A percentile compares a stretch with the other conserved stretches of the same genome.
These are phyloP conservation scores for Lepidium sativum DNA, from an alignment of 345 rosid species.

Conservation along the genomic window DNA sequence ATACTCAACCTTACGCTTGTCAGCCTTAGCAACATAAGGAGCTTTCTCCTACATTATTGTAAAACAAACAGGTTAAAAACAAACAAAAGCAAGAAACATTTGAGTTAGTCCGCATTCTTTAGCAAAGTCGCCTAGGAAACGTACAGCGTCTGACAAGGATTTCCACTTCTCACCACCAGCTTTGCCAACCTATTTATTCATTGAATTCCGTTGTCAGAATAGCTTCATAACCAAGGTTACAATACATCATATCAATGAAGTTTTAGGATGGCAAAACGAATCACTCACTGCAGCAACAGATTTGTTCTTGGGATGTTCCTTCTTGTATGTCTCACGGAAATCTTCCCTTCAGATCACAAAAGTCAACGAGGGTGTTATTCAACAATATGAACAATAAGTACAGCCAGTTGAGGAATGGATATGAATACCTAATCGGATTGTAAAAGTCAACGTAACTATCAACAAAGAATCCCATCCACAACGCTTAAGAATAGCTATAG, in stretches of 20 bases:
- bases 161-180: slow-evolving; percentile 98
- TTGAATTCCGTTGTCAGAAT: neutral
- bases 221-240: neutral
- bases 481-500: neutral
- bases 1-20: slow-evolving; percentile 76
- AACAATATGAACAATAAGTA: neutral
- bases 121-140: slow-evolving; percentile 3
- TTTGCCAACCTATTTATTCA: slow-evolving; percentile 64
- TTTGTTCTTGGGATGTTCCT: slow-evolving; percentile 91
- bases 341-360: slow-evolving; percentile 55
- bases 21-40: slow-evolving; percentile 72
- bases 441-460: neutral
- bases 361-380: neutral
- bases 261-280: neutral
- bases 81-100: neutral
- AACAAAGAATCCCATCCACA: neutral
- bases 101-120: neutral
- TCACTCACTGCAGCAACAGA: slow-evolving; percentile 84
- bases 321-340: slow-evolving; percentile 75
- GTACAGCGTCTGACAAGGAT: slow-evolving; percentile 65
- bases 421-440: neutral
- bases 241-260: neutral
- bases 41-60: slow-evolving; percentile 57
- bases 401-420: neutral
- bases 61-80: neutral